Evolutionary conservation across 164 flowering plant genomes (phyloP).

Genomic region (Cinnamomum micranthum): DNA sequence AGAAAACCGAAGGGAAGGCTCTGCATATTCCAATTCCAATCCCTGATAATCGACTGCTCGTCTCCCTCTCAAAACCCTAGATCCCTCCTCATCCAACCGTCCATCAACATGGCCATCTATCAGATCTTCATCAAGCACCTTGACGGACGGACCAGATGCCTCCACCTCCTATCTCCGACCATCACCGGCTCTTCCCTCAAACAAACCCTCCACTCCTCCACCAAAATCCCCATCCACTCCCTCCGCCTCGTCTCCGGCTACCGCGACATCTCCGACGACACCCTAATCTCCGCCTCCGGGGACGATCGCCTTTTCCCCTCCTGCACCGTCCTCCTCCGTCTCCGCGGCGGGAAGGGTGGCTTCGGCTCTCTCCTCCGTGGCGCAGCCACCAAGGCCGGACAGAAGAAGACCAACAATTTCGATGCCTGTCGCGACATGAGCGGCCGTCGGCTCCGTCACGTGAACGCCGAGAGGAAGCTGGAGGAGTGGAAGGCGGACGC

Average conservation of each 20-base stretch:
- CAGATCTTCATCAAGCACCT: conserved; percentile 55
- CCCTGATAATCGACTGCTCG: conserved; percentile 36
- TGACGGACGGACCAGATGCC: conserved; percentile 43
- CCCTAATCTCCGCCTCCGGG: conserved; percentile 20
- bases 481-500: conserved; percentile 92
- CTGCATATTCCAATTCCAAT: not conserved
- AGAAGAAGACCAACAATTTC: conserved; percentile 95
- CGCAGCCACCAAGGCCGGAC: conserved; percentile 95
- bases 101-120: conserved; percentile 21
- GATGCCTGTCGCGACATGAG: conserved; percentile 99
- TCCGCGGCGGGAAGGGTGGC: conserved; percentile 92
- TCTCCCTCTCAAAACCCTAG: conserved; percentile 36
- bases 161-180: conserved; percentile 32
- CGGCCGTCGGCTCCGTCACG: conserved; percentile 86
- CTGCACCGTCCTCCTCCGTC: conserved; percentile 39
- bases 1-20: not conserved
- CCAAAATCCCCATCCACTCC: not conserved
- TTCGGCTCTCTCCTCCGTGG: conserved; percentile 94
- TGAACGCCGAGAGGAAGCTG: conserved; percentile 89
- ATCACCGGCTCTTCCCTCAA: not conserved
- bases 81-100: conserved; percentile 4
- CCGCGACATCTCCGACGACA: conserved; percentile 8
- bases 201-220: conserved; percentile 12
- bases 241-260: not conserved
- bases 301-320: conserved; percentile 31